Base-by-base conservation (phyloP, 805 yeast genomes). In the Pichia phayaonensis region DNA sequence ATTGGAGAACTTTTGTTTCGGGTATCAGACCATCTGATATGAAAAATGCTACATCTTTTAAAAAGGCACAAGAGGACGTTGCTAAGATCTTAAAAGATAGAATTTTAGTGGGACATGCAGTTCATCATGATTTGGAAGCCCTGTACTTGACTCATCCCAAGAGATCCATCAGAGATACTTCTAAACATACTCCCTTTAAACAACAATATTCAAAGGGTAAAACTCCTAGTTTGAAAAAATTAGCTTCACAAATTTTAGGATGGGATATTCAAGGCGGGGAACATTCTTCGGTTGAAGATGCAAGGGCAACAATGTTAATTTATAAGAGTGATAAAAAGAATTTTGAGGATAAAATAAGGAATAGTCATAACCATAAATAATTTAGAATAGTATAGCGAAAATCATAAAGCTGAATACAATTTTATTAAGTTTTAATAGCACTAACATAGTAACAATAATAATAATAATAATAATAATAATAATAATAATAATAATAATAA, bases 1-100 rank as follows among this genome's bases (percentile, higher is more conserved):
- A 90, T 60, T 90, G 94, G 90, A 75, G 97, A 65, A 90, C 97
- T 0, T 82, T 90, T 85, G 95, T 89, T 21, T 83, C 92, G 65
- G 98, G 98, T 24, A 78, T 90, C 3, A 72, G 82, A 2, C 88
- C 96, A 0, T 65, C 68, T 2, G 79, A 84, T 61, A 81, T 90
- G 86, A 69, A 70, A 27, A 65, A 72, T 41, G 97, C 97, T 0
- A 73, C 84, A 0, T 54, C 79, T 1, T 85, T 86, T 59, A 73
- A 76, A 55, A 78, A 79, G 23, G 95, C 92, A 0, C 95, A 85
- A 62, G 56, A 68, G 23, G 69, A 67, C 46, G 83, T 80, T 0
- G 64, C 79, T 0, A 73, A 77, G 1, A 53, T 88, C 8, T 59
- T 89, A 2, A 59, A 78, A 2, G 80, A 73, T 18, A 72, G 77